Conservation (phyloP, 1,139 yeast genomes). For the Magnusiomyces clavatus region DNA sequence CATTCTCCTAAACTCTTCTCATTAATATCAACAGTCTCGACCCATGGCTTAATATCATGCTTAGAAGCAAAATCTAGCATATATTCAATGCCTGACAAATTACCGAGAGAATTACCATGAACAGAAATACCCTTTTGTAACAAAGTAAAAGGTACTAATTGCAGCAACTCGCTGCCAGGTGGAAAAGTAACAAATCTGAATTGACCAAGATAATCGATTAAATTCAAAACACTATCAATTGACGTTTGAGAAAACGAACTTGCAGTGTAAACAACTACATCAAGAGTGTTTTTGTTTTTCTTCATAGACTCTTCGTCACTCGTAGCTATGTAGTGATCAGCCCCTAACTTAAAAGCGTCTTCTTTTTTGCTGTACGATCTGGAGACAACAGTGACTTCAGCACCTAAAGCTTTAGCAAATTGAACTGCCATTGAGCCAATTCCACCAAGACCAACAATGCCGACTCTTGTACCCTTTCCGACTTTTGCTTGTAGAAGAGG, state of each 20-base stretch:
- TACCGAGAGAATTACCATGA: not conserved
- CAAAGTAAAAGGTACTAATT: not conserved
- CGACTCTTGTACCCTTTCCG: constrained; percentile 42
- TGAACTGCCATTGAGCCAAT: constrained; percentile 50
- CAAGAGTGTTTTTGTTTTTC: constrained; percentile 36
- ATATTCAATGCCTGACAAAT: constrained; percentile 41
- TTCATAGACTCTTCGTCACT: constrained; percentile 17
- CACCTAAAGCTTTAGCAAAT: constrained; percentile 47
- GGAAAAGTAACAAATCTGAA: not conserved
- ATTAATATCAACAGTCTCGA: constrained; percentile 46
- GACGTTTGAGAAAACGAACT: not conserved
- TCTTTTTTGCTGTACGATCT: constrained; percentile 38
- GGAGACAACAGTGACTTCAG: constrained; percentile 44
- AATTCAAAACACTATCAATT: not conserved
- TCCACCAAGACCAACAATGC: constrained; percentile 50
- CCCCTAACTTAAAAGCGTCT: constrained; percentile 42
- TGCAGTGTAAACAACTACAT: constrained; percentile 43
- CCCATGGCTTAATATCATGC: constrained; percentile 48
- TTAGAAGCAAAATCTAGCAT: constrained; percentile 47
- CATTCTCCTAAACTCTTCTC: constrained; percentile 29
- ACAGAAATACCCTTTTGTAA: not conserved
- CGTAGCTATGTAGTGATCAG: constrained; percentile 39
- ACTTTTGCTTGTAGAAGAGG: constrained; percentile 48
- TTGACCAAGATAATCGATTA: not conserved
- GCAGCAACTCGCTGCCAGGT: not conserved